Percentiles rank a stretch among this genome's conserved stretches.
Conservation (phyloP, 306 rosid genomes). For the Pyrus bretschneideri region DNA sequence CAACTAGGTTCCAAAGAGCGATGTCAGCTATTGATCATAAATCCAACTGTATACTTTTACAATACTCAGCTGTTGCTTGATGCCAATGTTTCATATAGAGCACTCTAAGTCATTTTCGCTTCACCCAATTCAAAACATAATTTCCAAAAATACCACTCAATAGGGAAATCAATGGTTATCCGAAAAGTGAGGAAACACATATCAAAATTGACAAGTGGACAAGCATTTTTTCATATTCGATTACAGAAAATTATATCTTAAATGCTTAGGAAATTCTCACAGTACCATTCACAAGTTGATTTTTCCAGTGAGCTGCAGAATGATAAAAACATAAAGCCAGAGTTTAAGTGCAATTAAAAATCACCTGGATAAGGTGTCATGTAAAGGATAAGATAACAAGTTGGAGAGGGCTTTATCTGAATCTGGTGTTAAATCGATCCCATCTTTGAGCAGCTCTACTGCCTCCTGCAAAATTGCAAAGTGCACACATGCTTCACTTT, state of each 20-base stretch:
- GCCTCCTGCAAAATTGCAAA: constrained; percentile 48
- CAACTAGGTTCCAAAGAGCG: background rate
- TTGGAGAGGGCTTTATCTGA: constrained; percentile 66
- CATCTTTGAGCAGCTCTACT: constrained; percentile 74
- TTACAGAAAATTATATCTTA: background rate
- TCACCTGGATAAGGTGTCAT: constrained; percentile 61
- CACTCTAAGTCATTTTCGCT: background rate
- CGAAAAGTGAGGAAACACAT: background rate
- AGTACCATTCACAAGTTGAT: background rate
- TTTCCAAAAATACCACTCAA: background rate
- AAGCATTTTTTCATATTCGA: background rate
- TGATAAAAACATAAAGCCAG: background rate
- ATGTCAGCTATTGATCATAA: background rate
- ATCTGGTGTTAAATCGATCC: constrained; percentile 74
- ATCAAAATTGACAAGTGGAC: background rate
- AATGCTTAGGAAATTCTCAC: background rate
- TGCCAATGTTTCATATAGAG: background rate
- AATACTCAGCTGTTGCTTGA: background rate
- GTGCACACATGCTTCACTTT: constrained; percentile 5
- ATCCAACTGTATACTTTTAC: background rate
- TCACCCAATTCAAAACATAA: background rate
- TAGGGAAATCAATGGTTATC: background rate
- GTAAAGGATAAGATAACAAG: constrained; percentile 81
- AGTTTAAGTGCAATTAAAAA: constrained; percentile 1
- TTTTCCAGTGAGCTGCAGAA: background rate